Evolutionary conservation across 371 early-diverging fungal genomes (phyloP).

Genomic region (Lichtheimia ornata): DNA sequence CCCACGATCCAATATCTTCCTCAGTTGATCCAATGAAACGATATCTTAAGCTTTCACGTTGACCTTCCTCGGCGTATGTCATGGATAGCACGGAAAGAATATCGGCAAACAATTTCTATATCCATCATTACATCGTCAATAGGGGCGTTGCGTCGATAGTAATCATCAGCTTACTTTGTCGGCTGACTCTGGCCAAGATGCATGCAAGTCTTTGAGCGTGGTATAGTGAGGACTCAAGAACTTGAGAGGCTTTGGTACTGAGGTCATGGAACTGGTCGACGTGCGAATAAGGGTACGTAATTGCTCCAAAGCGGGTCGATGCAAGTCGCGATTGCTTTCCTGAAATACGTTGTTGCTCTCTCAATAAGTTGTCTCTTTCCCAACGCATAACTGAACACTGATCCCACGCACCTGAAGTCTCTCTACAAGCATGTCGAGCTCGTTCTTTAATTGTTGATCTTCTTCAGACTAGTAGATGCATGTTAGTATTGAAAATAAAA

Average conservation of each 20-base stretch:
- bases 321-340: constrained; percentile 74
- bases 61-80: constrained; percentile 88
- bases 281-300: constrained; percentile 89
- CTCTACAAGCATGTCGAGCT: constrained; percentile 93
- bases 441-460: constrained; percentile 89
- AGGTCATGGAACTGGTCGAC: constrained; percentile 96
- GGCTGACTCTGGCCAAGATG: constrained; percentile 70
- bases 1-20: constrained; percentile 91
- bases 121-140: background rate
- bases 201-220: constrained; percentile 70
- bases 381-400: constrained; percentile 8
- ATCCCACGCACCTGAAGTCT: constrained; percentile 66
- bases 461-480: constrained; percentile 84
- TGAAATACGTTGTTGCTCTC: constrained; percentile 18
- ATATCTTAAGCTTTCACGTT: constrained; percentile 84
- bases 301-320: constrained; percentile 86
- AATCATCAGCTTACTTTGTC: constrained; percentile 63
- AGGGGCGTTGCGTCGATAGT: too few relatives aligned
- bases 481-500: constrained; percentile 7
- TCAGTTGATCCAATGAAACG: constrained; percentile 77
- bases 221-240: constrained; percentile 87
- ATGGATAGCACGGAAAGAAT: constrained; percentile 95
- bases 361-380: background rate
- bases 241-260: constrained; percentile 98
- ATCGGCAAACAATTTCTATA: constrained; percentile 82